These are phyloP conservation scores for Daldinia sp. DNA, from an alignment of 2,329 filamentous ascomycete genomes.

Conservation along the genomic window DNA sequence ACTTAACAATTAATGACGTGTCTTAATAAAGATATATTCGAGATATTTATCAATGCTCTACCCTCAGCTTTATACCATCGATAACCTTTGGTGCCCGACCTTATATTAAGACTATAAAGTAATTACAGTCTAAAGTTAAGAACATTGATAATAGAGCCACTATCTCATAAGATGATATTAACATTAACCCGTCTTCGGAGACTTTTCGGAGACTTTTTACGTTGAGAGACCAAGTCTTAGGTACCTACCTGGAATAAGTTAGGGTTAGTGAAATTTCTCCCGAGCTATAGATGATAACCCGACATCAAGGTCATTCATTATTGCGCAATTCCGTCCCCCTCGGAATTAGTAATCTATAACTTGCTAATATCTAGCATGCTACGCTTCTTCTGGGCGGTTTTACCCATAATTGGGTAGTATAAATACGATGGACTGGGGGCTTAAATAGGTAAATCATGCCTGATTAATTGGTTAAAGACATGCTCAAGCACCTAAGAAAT, in stretches of 20 bases:
- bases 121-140: not conserved
- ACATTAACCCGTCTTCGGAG: not conserved
- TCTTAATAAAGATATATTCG: not conserved
- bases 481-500: not conserved
- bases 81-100: not conserved
- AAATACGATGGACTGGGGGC: too few relatives aligned
- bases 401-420: not conserved
- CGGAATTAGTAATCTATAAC: not conserved
- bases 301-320: not conserved
- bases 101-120: not conserved
- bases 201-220: not conserved
- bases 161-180: not conserved
- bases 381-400: not conserved
- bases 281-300: not conserved
- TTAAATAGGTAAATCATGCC: not conserved
- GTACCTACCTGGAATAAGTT: not conserved
- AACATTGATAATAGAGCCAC: not conserved
- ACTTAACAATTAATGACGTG: constrained; percentile 1
- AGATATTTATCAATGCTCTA: not conserved
- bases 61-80: not conserved
- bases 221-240: not conserved
- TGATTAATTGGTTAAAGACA: too few relatives aligned
- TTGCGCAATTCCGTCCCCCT: not conserved
- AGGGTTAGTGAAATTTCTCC: not conserved
- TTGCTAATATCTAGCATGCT: not conserved